Conservation (phyloP, 2,329 filamentous ascomycete species). For the Phialocephala sp. region DNA sequence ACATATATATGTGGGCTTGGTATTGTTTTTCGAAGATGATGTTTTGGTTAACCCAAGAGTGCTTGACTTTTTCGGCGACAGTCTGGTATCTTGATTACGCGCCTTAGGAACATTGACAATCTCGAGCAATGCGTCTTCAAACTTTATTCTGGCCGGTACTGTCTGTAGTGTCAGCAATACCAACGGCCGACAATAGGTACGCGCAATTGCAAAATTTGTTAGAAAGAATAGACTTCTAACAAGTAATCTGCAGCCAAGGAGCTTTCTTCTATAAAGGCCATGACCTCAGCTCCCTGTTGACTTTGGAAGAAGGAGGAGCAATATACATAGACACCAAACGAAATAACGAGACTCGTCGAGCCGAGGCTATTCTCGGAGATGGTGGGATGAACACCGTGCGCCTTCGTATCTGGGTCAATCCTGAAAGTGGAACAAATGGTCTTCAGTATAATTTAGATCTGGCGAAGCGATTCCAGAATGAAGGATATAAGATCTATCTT, state of each 20-base stretch:
- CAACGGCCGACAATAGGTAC: slow-evolving; percentile 6
- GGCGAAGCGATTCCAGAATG: slow-evolving; percentile 65
- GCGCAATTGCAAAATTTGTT: background rate
- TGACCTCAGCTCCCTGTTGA: slow-evolving; percentile 47
- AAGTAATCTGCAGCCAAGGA: background rate
- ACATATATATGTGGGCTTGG: background rate
- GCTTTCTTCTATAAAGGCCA: slow-evolving; percentile 46
- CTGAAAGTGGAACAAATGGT: slow-evolving; percentile 66
- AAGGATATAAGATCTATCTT: slow-evolving; percentile 62
- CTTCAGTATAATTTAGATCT: slow-evolving; percentile 72
- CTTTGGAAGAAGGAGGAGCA: slow-evolving; percentile 44
- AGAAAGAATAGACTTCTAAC: background rate
- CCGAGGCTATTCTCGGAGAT: slow-evolving; percentile 66
- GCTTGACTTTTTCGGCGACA: background rate
- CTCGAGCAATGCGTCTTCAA: slow-evolving; percentile 10
- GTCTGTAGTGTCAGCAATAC: slow-evolving; percentile 13
- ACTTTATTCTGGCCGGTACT: slow-evolving; percentile 1
- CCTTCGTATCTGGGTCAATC: slow-evolving; percentile 75
- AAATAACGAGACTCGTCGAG: slow-evolving; percentile 48
- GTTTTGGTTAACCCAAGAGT: background rate
- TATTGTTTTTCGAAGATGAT: background rate
- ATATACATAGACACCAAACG: slow-evolving; percentile 45
- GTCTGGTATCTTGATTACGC: background rate
- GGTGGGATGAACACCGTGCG: slow-evolving; percentile 72
- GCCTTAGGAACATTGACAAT: background rate